Evolutionary conservation across 106 monocot genomes (phyloP), one percentile per base, ranked within the genome.

Genomic region (Allium sativum): DNA sequence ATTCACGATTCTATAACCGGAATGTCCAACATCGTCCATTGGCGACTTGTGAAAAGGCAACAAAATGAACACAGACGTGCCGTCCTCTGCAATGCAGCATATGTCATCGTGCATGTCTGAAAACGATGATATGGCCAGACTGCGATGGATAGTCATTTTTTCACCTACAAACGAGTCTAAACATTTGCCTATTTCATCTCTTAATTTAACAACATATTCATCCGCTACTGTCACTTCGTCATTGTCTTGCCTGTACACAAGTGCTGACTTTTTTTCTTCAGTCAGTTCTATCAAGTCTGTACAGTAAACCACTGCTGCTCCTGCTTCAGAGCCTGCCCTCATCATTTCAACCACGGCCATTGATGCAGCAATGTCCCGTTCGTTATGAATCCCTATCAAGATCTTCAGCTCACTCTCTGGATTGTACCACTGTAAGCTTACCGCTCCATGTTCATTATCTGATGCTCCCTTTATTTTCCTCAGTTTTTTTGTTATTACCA

Each of bases 201-300:
- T 51, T 72, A 74, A 48, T 7, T 73, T 75, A 21, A 62, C 46
- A 15, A 84, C 45, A 14, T 16, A 56, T 18, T 79, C 76, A 19
- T 92, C 87, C 11, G 60, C 59, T 31, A 81, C 75, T 17, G 68
- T 73, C 55, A 74, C 71, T 8, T 46, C 67, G 15, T 81, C 69
- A 10, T 15, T 40, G 3, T 69, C 84, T 2, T 84, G 68, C 16
- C 74, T 78, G 5, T 59, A 76, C 9, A 83, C 74, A 6, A 92
- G 68, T 9, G 83, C 55, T 0, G 73, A 75, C 14, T 69, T 80
- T 6, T 62, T 50, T 12, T 69, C 65, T 40, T 87, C 78, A 0
- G 83, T 87, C 65, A 84, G 45, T 68, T 84, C 78, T 8, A 92
- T 61, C 78, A 92, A 75, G 64, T 92, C 92, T 46, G 76, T 69